Evolutionary conservation across 805 yeast species (phyloP).

Genomic region (Lachancea lanzarotensis): DNA sequence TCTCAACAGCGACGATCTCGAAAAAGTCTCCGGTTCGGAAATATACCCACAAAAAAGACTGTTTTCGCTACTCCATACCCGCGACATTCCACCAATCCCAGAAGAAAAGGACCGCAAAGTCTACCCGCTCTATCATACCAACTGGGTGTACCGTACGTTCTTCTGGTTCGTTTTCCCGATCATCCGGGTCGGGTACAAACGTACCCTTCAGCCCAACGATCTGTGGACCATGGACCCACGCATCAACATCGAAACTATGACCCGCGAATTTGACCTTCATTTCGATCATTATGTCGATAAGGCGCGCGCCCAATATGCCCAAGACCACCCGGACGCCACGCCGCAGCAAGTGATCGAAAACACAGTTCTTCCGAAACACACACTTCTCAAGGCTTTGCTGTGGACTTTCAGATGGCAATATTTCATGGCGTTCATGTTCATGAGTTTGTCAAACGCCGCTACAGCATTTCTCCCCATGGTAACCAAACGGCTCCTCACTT

Average conservation of each 20-base stretch:
- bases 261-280: slow-evolving; percentile 32
- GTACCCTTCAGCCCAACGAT: slow-evolving; percentile 63
- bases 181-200: slow-evolving; percentile 59
- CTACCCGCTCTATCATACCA: slow-evolving; percentile 43
- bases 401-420: slow-evolving; percentile 47
- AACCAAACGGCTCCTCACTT: slow-evolving; percentile 56
- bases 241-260: slow-evolving; percentile 39
- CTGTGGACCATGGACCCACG: slow-evolving; percentile 42
- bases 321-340: slow-evolving; percentile 32
- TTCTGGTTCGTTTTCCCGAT: slow-evolving; percentile 68
- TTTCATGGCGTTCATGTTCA: slow-evolving; percentile 37
- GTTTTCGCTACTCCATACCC: slow-evolving; percentile 45
- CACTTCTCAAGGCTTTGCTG: slow-evolving; percentile 40
- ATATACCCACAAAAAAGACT: slow-evolving; percentile 40
- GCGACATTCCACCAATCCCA: slow-evolving; percentile 46
- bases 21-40: slow-evolving; percentile 32
- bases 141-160: slow-evolving; percentile 39
- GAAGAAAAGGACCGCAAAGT: slow-evolving; percentile 40
- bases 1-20: slow-evolving; percentile 30
- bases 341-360: slow-evolving; percentile 35
- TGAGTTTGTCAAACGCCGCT: slow-evolving; percentile 42
- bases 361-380: slow-evolving; percentile 22
- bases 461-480: slow-evolving; percentile 59
- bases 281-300: slow-evolving; percentile 31
- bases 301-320: slow-evolving; percentile 28